Conservation (phyloP, 148 eudicot species). For the Rhododendron ovatum region DNA sequence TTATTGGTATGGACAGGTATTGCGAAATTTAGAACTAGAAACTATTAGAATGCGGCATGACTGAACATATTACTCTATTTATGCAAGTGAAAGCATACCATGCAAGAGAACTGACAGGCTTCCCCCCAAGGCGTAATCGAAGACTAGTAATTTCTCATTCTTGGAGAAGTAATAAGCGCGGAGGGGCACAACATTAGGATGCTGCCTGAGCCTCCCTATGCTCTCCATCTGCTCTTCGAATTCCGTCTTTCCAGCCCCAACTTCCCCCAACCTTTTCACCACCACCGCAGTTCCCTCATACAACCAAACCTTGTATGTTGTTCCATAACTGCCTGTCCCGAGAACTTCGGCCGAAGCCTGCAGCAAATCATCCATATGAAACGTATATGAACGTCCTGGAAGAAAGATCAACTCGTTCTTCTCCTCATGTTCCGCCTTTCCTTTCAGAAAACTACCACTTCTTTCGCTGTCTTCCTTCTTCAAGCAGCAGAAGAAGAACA, state of each 20-base stretch:
- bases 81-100: slow-evolving; percentile 35
- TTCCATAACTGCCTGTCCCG: slow-evolving; percentile 88
- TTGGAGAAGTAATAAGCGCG: slow-evolving; percentile 83
- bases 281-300: slow-evolving; percentile 68
- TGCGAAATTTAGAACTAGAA: background rate
- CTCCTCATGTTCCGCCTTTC: slow-evolving; percentile 33
- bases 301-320: slow-evolving; percentile 77
- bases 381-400: slow-evolving; percentile 61
- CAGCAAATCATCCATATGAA: slow-evolving; percentile 83
- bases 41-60: background rate
- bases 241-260: slow-evolving; percentile 66
- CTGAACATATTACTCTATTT: background rate
- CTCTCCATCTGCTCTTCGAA: slow-evolving; percentile 86
- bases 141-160: slow-evolving; percentile 86
- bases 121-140: slow-evolving; percentile 54
- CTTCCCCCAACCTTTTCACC: slow-evolving; percentile 80
- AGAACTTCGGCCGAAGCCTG: slow-evolving; percentile 95
- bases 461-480: slow-evolving; percentile 31
- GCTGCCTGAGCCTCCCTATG: slow-evolving; percentile 50
- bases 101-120: slow-evolving; percentile 75
- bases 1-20: too few species aligned
- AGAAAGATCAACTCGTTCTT: slow-evolving; percentile 81
- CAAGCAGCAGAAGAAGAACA: slow-evolving; percentile 44
- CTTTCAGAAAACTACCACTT: slow-evolving; percentile 21
- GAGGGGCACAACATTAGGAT: slow-evolving; percentile 14